Base-by-base conservation (phyloP, 2,329 filamentous ascomycete genomes). In the Colletotrichum paranaense region DNA sequence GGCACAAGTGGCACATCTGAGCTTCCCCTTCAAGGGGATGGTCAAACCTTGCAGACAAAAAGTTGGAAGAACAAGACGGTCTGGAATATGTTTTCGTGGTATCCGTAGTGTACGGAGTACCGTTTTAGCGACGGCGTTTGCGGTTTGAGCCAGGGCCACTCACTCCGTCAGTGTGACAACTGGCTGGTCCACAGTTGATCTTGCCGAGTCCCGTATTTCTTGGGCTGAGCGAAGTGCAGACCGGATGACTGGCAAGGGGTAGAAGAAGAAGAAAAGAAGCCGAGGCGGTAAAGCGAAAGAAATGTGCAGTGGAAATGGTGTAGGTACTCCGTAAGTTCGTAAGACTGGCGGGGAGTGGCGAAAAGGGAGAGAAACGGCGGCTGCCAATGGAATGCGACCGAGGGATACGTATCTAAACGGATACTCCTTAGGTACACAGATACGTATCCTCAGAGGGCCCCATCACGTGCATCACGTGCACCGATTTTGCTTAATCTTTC, bases 1-100 rank as follows among this genome's bases (percentile, higher is more conserved):
- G 70, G 58, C 57, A 53, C 53, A 55, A 38, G 32, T 53, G 32
- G 30, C 52, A n/a, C 26, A 60, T 73, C 69, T 66, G 42, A 49
- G 42, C 42, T 52, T 62, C 38, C 22, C 5, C 26, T 30, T 14
- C 14, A 16, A 22, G 60, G 60, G n/a, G n/a, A 24, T 4, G 28
- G 28, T 22, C 46, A 11, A 63, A 35, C 14, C 14, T 63, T 24
- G n/a, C 16, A 22, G 60, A 24, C 16, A 9, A 11, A 49, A 49
- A n/a, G 42, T 49, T 8, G 42, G 42, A 49, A n/a, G 42, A 49
- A 49, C 3, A n/a, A 22, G 53, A 11, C 32, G 19, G 16, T 35
- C 52, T 32, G 56, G 5, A 22, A 11, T 52, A 30, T 30, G 52
- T 26, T 26, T 26, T 26, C 4, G 26, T 26, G 26, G 4, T 26